Evolutionary conservation across 805 yeast species (phyloP), one percentile per base, ranked within the genome.

Genomic region (Teunomyces kruisii): DNA sequence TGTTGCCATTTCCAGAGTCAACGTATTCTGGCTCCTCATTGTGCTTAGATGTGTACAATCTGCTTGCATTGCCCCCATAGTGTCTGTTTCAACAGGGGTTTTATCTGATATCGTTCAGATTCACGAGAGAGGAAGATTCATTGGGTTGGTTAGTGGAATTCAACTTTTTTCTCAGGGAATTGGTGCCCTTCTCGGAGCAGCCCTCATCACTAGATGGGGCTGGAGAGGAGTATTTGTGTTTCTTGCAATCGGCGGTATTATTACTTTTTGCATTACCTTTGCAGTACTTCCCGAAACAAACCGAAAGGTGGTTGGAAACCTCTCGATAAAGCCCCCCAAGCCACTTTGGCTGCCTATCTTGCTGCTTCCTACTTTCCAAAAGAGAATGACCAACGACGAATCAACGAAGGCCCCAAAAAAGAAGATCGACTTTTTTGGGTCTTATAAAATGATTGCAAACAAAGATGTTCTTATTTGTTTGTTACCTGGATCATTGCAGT

Each of bases 141-240:
- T 84, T 33, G 95, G 95, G 0, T 53, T 81, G 8, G 78, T 80
- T 0, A 58, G 79, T 13, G 94, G 95, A 0, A 68, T 83, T 32
- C 80, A 84, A 14, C 72, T 86, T 28, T 55, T 86, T 8, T 96
- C 96, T 1, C 84, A 83, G 55, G 90, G 88, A 2, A 71, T 88
- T 48, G 92, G 95, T 5, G 88, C 95, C 0, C 65, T 90, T 13
- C 65, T 89, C 12, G 59, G 88, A 68, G 72, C 79, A 4, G 72
- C 80, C n/a, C 53, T 67, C 6, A 46, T 55, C 16, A 35, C 52
- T 22, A 54, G 58, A 17, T 66, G 42, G 27, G 53, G 54, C 9
- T 90, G 97, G 96, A 72, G 92, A 52, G 79, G 90, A 0, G 77
- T 84, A 12, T 86, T 86, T 55, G 80, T 88, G 79, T 86, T 89